Conservation (phyloP, 805 yeast species). For the Naumovozyma castellii region DNA sequence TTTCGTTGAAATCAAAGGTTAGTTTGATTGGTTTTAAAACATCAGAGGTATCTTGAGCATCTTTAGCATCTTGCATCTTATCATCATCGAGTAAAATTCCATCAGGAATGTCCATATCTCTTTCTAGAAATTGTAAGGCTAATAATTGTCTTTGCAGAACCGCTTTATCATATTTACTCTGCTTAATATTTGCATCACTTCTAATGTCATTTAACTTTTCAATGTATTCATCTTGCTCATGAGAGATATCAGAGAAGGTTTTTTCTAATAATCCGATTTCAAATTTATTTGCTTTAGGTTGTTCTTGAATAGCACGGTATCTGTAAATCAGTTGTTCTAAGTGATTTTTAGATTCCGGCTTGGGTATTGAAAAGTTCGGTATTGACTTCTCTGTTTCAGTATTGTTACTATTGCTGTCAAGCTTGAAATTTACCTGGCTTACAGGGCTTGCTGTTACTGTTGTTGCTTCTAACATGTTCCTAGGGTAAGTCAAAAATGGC, state of each 20-base stretch:
- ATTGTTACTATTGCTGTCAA: background rate
- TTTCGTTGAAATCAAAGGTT: conserved; percentile 24
- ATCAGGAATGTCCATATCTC: conserved; percentile 56
- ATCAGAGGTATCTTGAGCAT: too few relatives aligned
- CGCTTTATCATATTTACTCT: conserved; percentile 33
- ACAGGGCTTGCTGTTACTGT: background rate
- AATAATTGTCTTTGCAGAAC: conserved; percentile 49
- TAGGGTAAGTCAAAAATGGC: background rate
- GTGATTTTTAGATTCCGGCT: conserved; percentile 20
- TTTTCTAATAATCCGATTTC: conserved; percentile 40
- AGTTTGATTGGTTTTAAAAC: conserved; percentile 20
- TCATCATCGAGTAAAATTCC: conserved; percentile 35
- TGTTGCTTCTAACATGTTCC: background rate
- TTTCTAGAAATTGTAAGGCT: conserved; percentile 55
- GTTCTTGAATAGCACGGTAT: conserved; percentile 24
- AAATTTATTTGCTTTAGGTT: conserved; percentile 16
- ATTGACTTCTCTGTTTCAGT: background rate
- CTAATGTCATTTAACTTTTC: conserved; percentile 27
- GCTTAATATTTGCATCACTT: conserved; percentile 2
- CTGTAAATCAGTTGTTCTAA: conserved; percentile 26
- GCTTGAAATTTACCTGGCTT: background rate
- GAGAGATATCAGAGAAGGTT: conserved; percentile 33
- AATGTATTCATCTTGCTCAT: conserved; percentile 32
- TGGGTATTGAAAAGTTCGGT: conserved; percentile 15
- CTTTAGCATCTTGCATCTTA: conserved; percentile 23